These are phyloP conservation scores for Solanum corneliomulleri DNA, from an alignment of 257 asterid genomes.

Conservation along the genomic window DNA sequence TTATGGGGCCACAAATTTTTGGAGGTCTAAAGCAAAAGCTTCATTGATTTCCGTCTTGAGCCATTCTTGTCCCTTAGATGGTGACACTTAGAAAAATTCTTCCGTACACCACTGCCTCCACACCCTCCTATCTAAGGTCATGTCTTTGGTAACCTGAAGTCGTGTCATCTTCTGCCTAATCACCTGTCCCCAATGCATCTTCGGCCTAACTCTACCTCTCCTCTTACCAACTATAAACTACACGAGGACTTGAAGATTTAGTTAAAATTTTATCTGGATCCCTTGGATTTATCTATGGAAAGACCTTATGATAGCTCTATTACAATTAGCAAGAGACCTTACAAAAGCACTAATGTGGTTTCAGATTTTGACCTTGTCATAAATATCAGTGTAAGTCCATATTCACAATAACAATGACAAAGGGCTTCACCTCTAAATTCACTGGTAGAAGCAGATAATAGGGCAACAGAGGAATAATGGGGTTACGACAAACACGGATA, in stretches of 20 bases:
- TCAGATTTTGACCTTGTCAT: neutral
- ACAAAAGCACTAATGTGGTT: neutral
- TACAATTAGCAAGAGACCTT: neutral
- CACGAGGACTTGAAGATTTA: neutral
- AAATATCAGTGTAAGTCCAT: neutral
- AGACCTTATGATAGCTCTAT: neutral
- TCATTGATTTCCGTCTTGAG: neutral
- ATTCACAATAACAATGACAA: neutral
- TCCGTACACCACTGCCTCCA: neutral
- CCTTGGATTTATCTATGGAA: neutral
- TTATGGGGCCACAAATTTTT: neutral
- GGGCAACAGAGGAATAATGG: neutral
- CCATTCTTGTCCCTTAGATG: neutral
- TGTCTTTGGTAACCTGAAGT: too few relatives aligned
- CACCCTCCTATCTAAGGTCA: too few relatives aligned
- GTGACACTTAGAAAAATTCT: neutral
- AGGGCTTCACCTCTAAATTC: neutral
- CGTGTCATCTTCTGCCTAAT: too few relatives aligned
- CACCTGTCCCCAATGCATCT: too few relatives aligned
- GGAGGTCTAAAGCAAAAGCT: neutral
- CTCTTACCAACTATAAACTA: neutral
- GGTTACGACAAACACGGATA: neutral
- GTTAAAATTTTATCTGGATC: neutral
- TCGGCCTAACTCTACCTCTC: too few relatives aligned
- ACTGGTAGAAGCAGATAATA: neutral